Percentiles rank a stretch among this genome's conserved stretches.
Evolutionary conservation across 495 filamentous ascomycete genomes (phyloP).

Genomic region (Cercophora sp.): DNA sequence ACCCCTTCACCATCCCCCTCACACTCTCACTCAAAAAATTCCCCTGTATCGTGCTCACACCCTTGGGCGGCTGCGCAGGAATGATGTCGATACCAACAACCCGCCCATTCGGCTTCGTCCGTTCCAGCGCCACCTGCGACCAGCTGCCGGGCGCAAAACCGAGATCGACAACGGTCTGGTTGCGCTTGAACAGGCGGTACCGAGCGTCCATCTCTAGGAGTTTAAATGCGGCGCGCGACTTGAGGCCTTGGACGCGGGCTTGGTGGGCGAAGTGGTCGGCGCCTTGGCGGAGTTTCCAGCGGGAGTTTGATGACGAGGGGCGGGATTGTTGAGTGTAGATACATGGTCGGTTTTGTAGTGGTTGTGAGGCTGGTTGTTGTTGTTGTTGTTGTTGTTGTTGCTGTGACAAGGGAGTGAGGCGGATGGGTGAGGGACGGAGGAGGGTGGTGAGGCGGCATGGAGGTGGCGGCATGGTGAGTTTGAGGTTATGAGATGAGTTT

Average conservation of each 20-base stretch:
- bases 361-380: conserved; percentile 26
- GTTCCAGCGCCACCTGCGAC: conserved; percentile 90
- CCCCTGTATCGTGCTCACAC: conserved; percentile 89
- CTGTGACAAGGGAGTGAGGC: background rate
- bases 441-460: background rate
- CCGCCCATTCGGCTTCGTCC: conserved; percentile 68
- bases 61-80: conserved; percentile 81
- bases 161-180: conserved; percentile 85
- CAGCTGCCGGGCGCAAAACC: conserved; percentile 92
- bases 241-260: conserved; percentile 71
- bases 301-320: conserved; percentile 61
- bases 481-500: background rate
- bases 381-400: background rate
- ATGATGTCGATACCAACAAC: conserved; percentile 92
- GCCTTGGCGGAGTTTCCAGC: conserved; percentile 77
- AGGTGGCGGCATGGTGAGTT: background rate
- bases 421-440: background rate
- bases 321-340: conserved; percentile 24
- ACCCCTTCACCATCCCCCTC: conserved; percentile 68
- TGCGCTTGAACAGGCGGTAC: conserved; percentile 68
- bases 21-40: conserved; percentile 74
- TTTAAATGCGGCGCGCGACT: conserved; percentile 90
- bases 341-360: conserved; percentile 72
- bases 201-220: conserved; percentile 82
- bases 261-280: conserved; percentile 65